These are phyloP conservation scores for Colletotrichum destructivum DNA, from an alignment of 2,329 filamentous ascomycete species.

Conservation along the genomic window DNA sequence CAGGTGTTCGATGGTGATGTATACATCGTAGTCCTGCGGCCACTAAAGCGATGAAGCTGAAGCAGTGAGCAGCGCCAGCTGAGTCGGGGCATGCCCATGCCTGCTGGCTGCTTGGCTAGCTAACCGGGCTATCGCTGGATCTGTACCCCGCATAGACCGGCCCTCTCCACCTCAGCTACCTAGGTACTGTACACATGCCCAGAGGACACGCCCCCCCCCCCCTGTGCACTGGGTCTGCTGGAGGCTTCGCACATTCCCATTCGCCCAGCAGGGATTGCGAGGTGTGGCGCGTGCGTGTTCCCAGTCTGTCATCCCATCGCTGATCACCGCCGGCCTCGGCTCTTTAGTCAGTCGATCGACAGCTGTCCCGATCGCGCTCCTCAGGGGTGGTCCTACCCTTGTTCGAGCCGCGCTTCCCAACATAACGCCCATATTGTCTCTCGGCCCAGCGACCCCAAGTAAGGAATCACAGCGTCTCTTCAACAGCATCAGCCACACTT, in stretches of 20 bases:
- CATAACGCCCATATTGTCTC: background rate
- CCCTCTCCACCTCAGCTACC: slow-evolving; percentile 25
- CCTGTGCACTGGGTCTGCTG: background rate
- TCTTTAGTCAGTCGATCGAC: slow-evolving; percentile 41
- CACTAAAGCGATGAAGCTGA: slow-evolving; percentile 21
- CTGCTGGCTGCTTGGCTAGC: slow-evolving; percentile 10
- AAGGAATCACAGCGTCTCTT: background rate
- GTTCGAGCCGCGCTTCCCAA: slow-evolving; percentile 7
- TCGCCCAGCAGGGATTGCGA: slow-evolving; percentile 31
- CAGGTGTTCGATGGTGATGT: slow-evolving; percentile 12
- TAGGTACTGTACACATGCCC: slow-evolving; percentile 13
- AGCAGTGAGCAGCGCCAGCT: slow-evolving; percentile 21
- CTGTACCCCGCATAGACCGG: slow-evolving; percentile 34
- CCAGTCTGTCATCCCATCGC: slow-evolving; percentile 40
- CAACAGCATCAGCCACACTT: slow-evolving; percentile 33
- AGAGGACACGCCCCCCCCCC: slow-evolving; percentile 8
- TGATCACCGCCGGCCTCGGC: slow-evolving; percentile 41
- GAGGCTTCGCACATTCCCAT: slow-evolving; percentile 26
- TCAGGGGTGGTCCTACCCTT: slow-evolving; percentile 33
- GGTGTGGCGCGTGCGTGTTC: slow-evolving; percentile 35
- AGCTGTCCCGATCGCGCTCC: slow-evolving; percentile 31
- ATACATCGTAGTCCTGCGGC: slow-evolving; percentile 22
- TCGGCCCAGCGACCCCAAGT: slow-evolving; percentile 18
- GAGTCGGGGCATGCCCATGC: slow-evolving; percentile 30
- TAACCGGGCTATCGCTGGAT: slow-evolving; percentile 1